Percentiles rank a stretch among this genome's conserved stretches.
These are phyloP conservation scores for Cryptococcus sp. DNA, from an alignment of 1,284 basidiomycete species.

Conservation along the genomic window DNA sequence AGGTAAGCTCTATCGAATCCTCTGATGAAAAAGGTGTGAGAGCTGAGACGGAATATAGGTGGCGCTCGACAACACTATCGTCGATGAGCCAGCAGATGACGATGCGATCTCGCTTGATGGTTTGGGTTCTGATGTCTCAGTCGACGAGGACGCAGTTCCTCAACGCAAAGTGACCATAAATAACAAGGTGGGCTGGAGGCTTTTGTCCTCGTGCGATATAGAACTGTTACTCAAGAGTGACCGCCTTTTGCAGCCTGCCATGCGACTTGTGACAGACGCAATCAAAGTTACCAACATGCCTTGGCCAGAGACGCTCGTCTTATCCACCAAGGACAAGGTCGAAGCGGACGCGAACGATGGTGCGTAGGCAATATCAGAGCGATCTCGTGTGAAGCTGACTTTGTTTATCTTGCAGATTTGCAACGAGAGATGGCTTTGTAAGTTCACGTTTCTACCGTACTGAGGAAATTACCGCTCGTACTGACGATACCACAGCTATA, in stretches of 20 bases:
- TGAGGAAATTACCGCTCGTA: neutral
- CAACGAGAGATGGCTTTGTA: constrained; percentile 93
- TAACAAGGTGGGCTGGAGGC: constrained; percentile 64
- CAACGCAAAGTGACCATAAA: constrained; percentile 78
- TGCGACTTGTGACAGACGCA: constrained; percentile 74
- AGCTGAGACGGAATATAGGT: too few species aligned
- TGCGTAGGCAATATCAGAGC: constrained; percentile 12
- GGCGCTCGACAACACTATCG: constrained; percentile 40
- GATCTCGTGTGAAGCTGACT: constrained; percentile 2
- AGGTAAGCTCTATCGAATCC: constrained; percentile 52
- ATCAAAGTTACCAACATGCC: constrained; percentile 74
- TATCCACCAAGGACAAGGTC: constrained; percentile 72
- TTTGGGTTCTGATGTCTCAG: constrained; percentile 60
- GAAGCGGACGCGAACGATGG: constrained; percentile 68
- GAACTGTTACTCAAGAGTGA: neutral
- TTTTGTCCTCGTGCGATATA: neutral
- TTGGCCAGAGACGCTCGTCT: constrained; percentile 81
- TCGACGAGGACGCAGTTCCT: constrained; percentile 76
- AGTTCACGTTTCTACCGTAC: constrained; percentile 44
- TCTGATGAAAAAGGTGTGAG: constrained; percentile 1
- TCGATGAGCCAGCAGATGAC: constrained; percentile 52
- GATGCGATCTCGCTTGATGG: constrained; percentile 69
- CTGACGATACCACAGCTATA: constrained; percentile 63
- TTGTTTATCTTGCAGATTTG: constrained; percentile 61
- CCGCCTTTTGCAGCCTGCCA: constrained; percentile 64